Percentiles rank a stretch among this genome's conserved stretches.
Conservation (phyloP, 129 eudicot species). For the Ambrosia artemisiifolia region DNA sequence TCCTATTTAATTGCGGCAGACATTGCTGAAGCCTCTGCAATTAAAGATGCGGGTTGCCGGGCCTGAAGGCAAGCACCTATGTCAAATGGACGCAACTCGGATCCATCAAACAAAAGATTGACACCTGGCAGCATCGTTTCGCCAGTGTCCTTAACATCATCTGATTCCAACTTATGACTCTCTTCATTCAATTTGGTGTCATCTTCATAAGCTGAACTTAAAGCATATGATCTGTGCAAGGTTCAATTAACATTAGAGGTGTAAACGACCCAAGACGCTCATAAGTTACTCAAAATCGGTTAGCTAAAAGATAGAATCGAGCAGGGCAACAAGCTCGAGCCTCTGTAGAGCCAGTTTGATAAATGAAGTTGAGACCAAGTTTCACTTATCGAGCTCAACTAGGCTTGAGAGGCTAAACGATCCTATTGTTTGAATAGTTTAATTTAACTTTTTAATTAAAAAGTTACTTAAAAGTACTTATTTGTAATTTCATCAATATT, state of each 20-base stretch:
- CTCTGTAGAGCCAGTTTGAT: too few relatives aligned
- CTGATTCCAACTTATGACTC: slow-evolving; percentile 47
- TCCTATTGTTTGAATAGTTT: too few relatives aligned
- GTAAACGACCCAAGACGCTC: too few relatives aligned
- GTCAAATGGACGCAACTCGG: slow-evolving; percentile 86
- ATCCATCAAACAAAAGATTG: slow-evolving; percentile 87
- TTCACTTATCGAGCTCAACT: too few relatives aligned
- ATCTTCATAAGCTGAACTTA: slow-evolving; percentile 68
- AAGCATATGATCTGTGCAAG: slow-evolving; percentile 78
- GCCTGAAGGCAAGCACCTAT: slow-evolving; percentile 98
- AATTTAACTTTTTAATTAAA: too few relatives aligned
- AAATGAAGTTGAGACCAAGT: too few relatives aligned
- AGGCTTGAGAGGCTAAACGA: too few relatives aligned
- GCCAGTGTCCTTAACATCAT: slow-evolving; percentile 64
- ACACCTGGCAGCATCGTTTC: slow-evolving; percentile 88
- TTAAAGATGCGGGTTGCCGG: slow-evolving; percentile 82
- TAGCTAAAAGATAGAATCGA: too few relatives aligned
- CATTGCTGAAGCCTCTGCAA: slow-evolving; percentile 85
- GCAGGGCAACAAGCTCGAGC: too few relatives aligned
- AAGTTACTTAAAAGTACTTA: too few relatives aligned
- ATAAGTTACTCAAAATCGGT: too few relatives aligned
- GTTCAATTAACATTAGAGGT: neutral
- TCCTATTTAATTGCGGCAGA: slow-evolving; percentile 38
- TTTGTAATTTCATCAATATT: too few relatives aligned
- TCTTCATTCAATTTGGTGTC: slow-evolving; percentile 55